Percentiles rank a stretch among this genome's conserved stretches.
Evolutionary conservation across 1,284 basidiomycete species (phyloP).

Genomic region (Ceratobasidium sp.): DNA sequence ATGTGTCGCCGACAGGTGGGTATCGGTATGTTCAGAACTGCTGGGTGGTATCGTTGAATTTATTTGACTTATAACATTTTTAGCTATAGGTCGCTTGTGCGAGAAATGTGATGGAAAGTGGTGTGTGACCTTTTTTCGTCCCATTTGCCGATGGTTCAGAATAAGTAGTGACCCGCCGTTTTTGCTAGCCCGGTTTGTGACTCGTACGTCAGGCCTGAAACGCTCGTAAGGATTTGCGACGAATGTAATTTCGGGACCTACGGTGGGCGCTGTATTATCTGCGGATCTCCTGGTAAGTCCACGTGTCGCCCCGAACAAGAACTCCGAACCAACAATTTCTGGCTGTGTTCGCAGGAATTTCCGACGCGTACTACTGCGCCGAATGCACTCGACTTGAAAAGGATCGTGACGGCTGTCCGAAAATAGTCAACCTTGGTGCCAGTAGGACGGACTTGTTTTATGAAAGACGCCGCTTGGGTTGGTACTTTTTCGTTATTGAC

Average conservation of each 20-base stretch:
- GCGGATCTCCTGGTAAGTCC: constrained; percentile 86
- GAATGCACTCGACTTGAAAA: constrained; percentile 97
- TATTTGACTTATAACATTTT: neutral
- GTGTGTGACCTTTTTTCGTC: constrained; percentile 60
- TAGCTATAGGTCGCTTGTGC: constrained; percentile 95
- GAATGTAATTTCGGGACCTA: constrained; percentile 99
- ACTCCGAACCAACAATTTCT: neutral
- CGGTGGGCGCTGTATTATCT: constrained; percentile 97
- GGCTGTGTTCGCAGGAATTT: constrained; percentile 73
- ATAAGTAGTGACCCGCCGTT: neutral
- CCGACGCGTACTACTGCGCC: constrained; percentile 96
- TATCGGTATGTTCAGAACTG: constrained; percentile 72
- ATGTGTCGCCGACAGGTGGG: constrained; percentile 97
- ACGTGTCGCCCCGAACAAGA: neutral
- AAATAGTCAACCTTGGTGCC: constrained; percentile 96
- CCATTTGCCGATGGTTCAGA: neutral
- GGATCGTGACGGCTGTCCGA: constrained; percentile 97
- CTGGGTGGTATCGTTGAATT: neutral
- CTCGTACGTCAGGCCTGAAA: constrained; percentile 98
- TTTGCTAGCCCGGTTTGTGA: constrained; percentile 91
- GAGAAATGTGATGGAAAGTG: constrained; percentile 99
- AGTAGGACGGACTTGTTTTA: constrained; percentile 91
- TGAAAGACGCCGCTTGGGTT: constrained; percentile 81
- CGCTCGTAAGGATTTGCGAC: constrained; percentile 97
- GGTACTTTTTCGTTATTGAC: constrained; percentile 47